Conservation (phyloP, 2,329 filamentous ascomycete species). For the Stylonectria norvegica region DNA sequence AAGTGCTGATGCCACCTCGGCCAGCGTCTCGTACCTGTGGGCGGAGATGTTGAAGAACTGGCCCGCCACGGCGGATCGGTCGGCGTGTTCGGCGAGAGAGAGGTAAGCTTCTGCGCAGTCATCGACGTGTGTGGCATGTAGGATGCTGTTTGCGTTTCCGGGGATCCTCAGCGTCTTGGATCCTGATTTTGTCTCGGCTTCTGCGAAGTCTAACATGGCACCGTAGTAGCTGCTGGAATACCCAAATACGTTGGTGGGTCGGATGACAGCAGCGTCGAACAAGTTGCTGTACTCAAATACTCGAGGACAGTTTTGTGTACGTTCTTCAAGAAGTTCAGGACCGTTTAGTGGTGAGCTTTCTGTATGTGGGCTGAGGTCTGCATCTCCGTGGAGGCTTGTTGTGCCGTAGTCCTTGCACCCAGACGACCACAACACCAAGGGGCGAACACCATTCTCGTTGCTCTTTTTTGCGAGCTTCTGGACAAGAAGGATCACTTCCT, state of each 20-base stretch:
- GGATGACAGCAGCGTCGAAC: constrained; percentile 42
- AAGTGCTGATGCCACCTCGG: constrained; percentile 37
- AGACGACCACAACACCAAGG: constrained; percentile 44
- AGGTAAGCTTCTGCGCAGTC: constrained; percentile 49
- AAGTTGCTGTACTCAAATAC: constrained; percentile 36
- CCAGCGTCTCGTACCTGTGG: constrained; percentile 41
- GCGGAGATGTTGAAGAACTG: constrained; percentile 47
- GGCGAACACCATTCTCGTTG: constrained; percentile 31
- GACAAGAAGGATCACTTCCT: constrained; percentile 35
- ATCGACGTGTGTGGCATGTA: constrained; percentile 48
- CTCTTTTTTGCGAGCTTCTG: constrained; percentile 31
- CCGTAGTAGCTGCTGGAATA: constrained; percentile 44
- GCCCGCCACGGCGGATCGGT: constrained; percentile 31
- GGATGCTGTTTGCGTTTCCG: constrained; percentile 35
- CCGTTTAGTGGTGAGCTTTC: constrained; percentile 39
- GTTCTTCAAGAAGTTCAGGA: background rate
- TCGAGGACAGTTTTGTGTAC: constrained; percentile 4
- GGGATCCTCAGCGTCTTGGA: constrained; percentile 31
- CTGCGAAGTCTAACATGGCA: constrained; percentile 36
- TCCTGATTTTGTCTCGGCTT: constrained; percentile 15
- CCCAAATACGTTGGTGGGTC: constrained; percentile 47
- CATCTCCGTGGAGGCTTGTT: constrained; percentile 32
- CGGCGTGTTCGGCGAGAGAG: constrained; percentile 37
- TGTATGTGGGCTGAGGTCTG: constrained; percentile 38
- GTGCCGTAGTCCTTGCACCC: constrained; percentile 51